Base-by-base conservation (phyloP, 352 stramenopile species). In the Phytophthora cryptogea region DNA sequence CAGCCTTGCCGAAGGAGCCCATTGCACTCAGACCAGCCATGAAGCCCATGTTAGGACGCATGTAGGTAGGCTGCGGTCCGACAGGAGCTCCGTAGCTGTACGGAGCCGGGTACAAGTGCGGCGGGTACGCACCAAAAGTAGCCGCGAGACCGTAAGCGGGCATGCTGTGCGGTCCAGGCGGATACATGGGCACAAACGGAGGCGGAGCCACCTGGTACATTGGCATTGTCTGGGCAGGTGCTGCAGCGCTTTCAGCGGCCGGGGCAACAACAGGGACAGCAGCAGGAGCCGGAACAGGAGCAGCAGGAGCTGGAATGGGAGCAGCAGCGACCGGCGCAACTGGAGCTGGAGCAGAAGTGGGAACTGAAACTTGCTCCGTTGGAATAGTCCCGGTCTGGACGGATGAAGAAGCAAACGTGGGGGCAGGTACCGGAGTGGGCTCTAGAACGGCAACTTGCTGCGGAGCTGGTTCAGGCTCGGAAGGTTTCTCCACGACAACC, bases 401-500 rank as follows among this genome's bases (percentile, higher is more conserved):
- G 10, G 39, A 47, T 6, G 48, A 40, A 23, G 43, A 17, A 52
- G 50, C 39, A 10, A 57, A 53, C 8, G 45, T 39, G 10, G 55
- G 16, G 27, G 8, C 48, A 14, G 53, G 17, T 7, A 32, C 46
- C 10, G 41, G 43, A 42, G 47, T 40, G 23, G 54, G 8, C 43
- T 46, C 43, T 5, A 49, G 41, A 36, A 39, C n/a, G 14, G 42
- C 33, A n/a, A 54, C 13, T 9, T 43, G 13, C 17, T 66, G 47
- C 30, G 49, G 33, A 32, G 31, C 28, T 59, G 60, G 33, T 59
- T 64, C 16, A 35, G 41, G 20, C 16, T 68, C 45, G 17, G 8
- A 36, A 5, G 63, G 28, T 3, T 61, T 70, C 28, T 88, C 74
- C 16, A 88, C 74, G 1, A 86, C 59, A 31, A 88, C 78, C 17